Evolutionary conservation across 441 rosid species (phyloP).

Genomic region (Omphalea diandra): DNA sequence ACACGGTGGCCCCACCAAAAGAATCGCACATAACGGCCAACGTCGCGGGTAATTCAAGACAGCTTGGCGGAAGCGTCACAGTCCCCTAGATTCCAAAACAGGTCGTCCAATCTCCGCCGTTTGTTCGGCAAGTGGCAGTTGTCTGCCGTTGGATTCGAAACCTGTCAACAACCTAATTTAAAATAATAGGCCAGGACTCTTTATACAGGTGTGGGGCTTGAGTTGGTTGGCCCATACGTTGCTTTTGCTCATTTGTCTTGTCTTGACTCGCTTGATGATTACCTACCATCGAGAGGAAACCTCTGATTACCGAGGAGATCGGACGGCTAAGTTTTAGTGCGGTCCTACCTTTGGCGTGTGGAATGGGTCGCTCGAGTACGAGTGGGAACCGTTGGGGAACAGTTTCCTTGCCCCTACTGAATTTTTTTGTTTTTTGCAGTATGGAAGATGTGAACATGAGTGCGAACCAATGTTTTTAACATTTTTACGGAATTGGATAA

Average conservation of each 20-base stretch:
- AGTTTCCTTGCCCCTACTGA: no score
- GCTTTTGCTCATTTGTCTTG: not conserved
- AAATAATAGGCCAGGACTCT: not conserved
- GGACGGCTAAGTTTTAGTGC: not conserved
- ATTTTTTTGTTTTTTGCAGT: no score
- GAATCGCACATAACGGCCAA: constrained; percentile 3
- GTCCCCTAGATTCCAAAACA: constrained; percentile 26
- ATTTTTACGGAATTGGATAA: no score
- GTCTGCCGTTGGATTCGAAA: constrained; percentile 20
- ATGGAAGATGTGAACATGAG: no score
- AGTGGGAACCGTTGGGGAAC: no score
- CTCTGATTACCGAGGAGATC: constrained; percentile 5
- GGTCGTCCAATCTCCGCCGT: constrained; percentile 25
- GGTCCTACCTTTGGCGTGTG: no score
- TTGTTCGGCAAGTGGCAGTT: not conserved
- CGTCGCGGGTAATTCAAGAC: not conserved
- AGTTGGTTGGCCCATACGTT: not conserved
- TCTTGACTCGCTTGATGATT: not conserved
- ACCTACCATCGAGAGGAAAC: not conserved
- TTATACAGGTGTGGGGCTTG: constrained; percentile 11
- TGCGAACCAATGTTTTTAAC: no score
- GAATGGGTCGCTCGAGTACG: no score
- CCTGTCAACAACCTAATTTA: not conserved
- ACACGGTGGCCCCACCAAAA: not conserved
- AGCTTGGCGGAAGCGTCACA: constrained; percentile 35